Base-by-base conservation (phyloP, 768 basidiomycete species). In the Amanita thiersii region DNA sequence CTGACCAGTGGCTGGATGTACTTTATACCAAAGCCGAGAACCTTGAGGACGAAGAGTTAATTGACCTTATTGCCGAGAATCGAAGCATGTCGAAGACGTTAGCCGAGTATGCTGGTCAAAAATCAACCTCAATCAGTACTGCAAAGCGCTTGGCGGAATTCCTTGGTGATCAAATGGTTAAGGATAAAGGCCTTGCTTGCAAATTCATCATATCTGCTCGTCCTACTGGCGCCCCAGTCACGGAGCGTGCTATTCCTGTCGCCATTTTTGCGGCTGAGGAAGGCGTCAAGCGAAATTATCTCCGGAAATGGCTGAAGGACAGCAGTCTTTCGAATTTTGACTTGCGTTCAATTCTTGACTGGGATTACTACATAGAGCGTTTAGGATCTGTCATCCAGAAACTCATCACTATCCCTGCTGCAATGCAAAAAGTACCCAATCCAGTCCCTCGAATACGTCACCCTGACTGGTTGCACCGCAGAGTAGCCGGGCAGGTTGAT, bases 211-310 rank as follows among this genome's bases (percentile, higher is more conserved):
- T 99, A 55, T 98, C 94, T 18, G 85, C 86, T 2, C 87, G 86
- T 54, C 96, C 96, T 2, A 66, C 73, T 11, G 93, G 93, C 1
- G 87, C 94, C 1, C 91, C 96, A 1, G 92, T 99, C 50, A 98
- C 96, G 3, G 96, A 98, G 47, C 81, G 96, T 36, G 96, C 94
- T 6, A 79, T 99, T 34, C 96, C 96, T 3, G 79, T 99, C 11
- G 96, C 96, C 12, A 98, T 99, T 51, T 99, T 99, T 62, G 90
- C 91, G 6, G 89, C 96, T 0, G 96, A 98, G 55, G 86, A 92
- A 46, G 77, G 75, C 47, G 75, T 97, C 51, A 97, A 96, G 62
- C 75, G 84, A 19, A 77, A 74, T 19, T 98, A 91, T 62, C 75
- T 99, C 31, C 84, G 90, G 34, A 92, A 87, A 60, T 99, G 96